Evolutionary conservation across 2,329 filamentous ascomycete genomes (phyloP).

Genomic region (Fusarium bactridioides): DNA sequence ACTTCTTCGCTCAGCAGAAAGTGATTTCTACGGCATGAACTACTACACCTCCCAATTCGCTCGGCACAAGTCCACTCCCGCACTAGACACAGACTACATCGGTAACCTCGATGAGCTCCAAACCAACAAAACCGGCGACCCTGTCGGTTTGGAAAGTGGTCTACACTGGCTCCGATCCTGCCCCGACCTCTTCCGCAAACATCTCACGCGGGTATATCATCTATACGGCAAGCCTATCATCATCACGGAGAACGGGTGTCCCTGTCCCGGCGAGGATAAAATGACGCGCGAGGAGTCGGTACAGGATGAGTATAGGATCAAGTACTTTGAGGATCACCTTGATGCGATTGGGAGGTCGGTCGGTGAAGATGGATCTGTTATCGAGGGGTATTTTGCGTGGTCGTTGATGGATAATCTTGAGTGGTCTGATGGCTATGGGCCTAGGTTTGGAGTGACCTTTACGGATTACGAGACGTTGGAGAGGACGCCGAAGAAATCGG

Average conservation of each 20-base stretch:
- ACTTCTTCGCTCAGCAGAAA: conserved; percentile 37
- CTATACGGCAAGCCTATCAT: conserved; percentile 26
- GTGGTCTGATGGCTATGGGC: conserved; percentile 26
- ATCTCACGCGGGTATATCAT: conserved; percentile 8
- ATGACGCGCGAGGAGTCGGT: conserved; percentile 44
- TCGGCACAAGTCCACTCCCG: background rate
- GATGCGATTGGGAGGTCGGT: conserved; percentile 44
- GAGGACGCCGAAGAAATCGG: conserved; percentile 27
- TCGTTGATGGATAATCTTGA: conserved; percentile 32
- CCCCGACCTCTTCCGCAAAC: conserved; percentile 23
- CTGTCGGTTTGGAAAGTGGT: conserved; percentile 6
- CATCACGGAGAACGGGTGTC: conserved; percentile 28
- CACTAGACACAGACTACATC: conserved; percentile 5
- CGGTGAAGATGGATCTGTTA: conserved; percentile 7
- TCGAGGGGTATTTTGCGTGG: conserved; percentile 30
- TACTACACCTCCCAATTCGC: conserved; percentile 34
- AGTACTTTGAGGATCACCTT: conserved; percentile 50
- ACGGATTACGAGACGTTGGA: conserved; percentile 26
- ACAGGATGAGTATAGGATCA: conserved; percentile 47
- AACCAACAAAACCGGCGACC: conserved; percentile 1
- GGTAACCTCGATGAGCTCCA: conserved; percentile 23
- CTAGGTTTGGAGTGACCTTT: conserved; percentile 22
- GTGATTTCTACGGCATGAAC: conserved; percentile 31
- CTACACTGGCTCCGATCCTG: conserved; percentile 23
- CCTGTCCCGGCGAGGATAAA: conserved; percentile 20